Conservation (phyloP, 768 basidiomycete species). For the Boletellus emodensis region DNA sequence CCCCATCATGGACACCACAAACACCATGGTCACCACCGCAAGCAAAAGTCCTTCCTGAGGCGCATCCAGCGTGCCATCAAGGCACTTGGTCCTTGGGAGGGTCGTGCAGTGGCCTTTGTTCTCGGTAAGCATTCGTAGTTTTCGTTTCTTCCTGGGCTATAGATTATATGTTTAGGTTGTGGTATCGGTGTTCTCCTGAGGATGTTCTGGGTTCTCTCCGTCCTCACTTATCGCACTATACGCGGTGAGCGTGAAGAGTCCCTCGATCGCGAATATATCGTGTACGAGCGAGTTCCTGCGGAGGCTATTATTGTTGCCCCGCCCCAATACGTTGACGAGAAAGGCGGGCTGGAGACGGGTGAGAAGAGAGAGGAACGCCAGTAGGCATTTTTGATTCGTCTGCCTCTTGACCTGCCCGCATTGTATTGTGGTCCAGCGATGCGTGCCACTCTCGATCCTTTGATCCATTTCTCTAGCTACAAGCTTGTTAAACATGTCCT, state of each 20-base stretch:
- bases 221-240: conserved; percentile 58
- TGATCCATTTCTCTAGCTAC: conserved; percentile 6
- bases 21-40: conserved; percentile 12
- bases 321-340: conserved; percentile 60
- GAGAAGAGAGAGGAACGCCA: conserved; percentile 14
- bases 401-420: background rate
- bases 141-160: background rate
- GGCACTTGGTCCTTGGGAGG: conserved; percentile 78
- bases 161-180: conserved; percentile 47
- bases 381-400: conserved; percentile 7
- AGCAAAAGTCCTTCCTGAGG: conserved; percentile 43
- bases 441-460: background rate
- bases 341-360: conserved; percentile 28
- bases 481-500: conserved; percentile 1
- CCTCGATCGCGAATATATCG: conserved; percentile 38
- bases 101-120: conserved; percentile 77
- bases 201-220: conserved; percentile 71
- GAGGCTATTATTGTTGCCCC: conserved; percentile 50
- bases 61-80: conserved; percentile 65
- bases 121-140: conserved; percentile 47
- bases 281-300: conserved; percentile 41
- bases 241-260: conserved; percentile 41
- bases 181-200: conserved; percentile 78
- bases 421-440: background rate
- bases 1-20: conserved; percentile 8